Base-by-base conservation (phyloP, 1,139 yeast species). In the Hemisphaericaspora xylofermentans region DNA sequence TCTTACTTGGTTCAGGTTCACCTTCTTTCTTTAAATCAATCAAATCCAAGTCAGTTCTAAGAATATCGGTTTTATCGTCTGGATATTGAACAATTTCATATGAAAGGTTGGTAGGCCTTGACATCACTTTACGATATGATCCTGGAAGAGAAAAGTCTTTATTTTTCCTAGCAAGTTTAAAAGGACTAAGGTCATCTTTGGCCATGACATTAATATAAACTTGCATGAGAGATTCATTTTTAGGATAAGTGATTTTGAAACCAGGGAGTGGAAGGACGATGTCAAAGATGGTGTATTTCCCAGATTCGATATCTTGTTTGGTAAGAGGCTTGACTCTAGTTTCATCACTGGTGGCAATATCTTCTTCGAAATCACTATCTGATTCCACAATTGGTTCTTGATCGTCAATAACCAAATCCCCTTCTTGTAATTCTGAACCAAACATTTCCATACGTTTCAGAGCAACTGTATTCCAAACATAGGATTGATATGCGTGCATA, bases 401-500 rank as follows among this genome's bases (percentile, higher is more conserved):
- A 13, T 48, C 57, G 31, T 66, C 71, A 25, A 74, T 78, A 2
- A 91, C 88, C 51, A 94, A 71, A 59, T 94, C 99, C 18, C 98
- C 99, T 34, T 71, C 84, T 41, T 85, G 83, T 21, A 86, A 79
- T 25, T 74, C 63, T 47, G 79, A 57, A 1, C 98, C 98, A 63
- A 75, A 84, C 43, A 82, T 60, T 52, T 78, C 80, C 40, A 89
- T 71, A 58, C 98, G 76, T 52, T 78, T 80, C 42, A 95, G 84
- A 0, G 91, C 94, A 17, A 84, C 95, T 43, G 74, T 60, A 57
- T 94, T 94, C 99, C 98, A 94, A 33, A 94, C 78, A 55, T 84
- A 93, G 47, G 97, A 88, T 64, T 94, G 98, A 60, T 94, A 94
- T 2, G 98, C 96, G 64, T 94, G 99, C 2, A 85, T 96, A 58